Base-by-base conservation (phyloP, 805 yeast species). In the Schwanniomyces yamadae region DNA sequence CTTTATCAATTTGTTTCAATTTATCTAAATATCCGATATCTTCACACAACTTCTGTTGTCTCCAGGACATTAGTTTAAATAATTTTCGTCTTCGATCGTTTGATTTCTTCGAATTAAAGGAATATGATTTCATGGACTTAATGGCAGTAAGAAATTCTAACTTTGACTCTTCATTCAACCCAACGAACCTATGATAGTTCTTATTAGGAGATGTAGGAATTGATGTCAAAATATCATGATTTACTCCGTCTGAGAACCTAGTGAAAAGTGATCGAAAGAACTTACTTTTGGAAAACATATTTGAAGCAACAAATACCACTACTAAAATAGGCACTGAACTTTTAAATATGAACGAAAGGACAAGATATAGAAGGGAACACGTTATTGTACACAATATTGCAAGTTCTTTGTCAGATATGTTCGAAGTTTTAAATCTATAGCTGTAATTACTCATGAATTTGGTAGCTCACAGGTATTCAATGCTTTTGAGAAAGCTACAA, bases 1-100 rank as follows among this genome's bases (percentile, higher is more conserved):
- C 61, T 1, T 45, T 41, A 39, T 83, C 86, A 1, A 80, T 67
- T 6, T 50, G 44, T 12, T 65, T 56, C 33, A 85, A 55, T 45
- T 84, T 79, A 14, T 64, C 58, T 19, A 71, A 42, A 61, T 84
- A 80, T 0, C 82, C 81, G 1, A 75, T 66, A 16, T 69, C 59
- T 8, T 63, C 66, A 16, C 79, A 78, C 21, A 77, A 53, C 10
- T 67, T 59, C 49, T 80, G 85, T 44, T 81, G 87, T 35, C 74
- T 60, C 66, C 74, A 67, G 4, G 73, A 52, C 73, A 82, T 63
- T 45, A 66, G 46, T 42, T 69, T 70, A 54, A 66, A 71, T 24
- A 71, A 50, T 14, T 59, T 54, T 19, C 71, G 55, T 33, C 75
- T 63, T 31, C 71, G 54, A 31, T 72, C 73, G 41, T 75, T 78